Evolutionary conservation across 345 rosid species (phyloP).

Genomic region (Melastoma malabathricum): DNA sequence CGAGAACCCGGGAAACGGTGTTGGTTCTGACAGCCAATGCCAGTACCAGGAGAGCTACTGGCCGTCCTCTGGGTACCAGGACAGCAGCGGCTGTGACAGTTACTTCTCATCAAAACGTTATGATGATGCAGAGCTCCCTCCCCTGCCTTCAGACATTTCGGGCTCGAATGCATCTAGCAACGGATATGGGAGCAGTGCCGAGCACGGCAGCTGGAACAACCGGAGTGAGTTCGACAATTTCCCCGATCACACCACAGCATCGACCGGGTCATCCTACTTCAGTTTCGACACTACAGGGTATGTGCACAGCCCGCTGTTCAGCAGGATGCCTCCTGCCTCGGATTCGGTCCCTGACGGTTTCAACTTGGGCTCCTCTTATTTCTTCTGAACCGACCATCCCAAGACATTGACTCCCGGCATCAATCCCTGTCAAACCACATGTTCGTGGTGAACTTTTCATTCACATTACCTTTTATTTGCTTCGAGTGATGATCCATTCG

Average conservation of each 20-base stretch:
- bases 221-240: conserved; percentile 12
- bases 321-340: conserved; percentile 63
- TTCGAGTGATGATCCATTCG: no score
- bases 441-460: no score
- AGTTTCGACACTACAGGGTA: conserved; percentile 37
- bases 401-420: no score
- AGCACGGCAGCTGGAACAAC: conserved; percentile 4
- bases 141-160: conserved; percentile 26
- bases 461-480: no score
- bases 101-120: conserved; percentile 4
- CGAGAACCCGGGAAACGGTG: conserved; percentile 6
- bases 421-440: no score
- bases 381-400: neutral
- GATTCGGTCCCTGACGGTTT: conserved; percentile 37
- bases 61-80: conserved; percentile 5
- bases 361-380: conserved; percentile 35
- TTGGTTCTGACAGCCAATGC: neutral
- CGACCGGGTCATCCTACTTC: conserved; percentile 18
- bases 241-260: conserved; percentile 10
- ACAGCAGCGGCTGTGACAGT: conserved; percentile 11
- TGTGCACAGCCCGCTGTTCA: conserved; percentile 63
- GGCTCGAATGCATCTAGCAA: conserved; percentile 11
- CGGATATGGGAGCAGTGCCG: conserved; percentile 12
- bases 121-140: conserved; percentile 38
- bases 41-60: conserved; percentile 6